Percentiles rank a stretch among this genome's conserved stretches.
phyloP scores from a whole-genome alignment of 768 basidiomycete genomes.

The Termitomyces sp. region DNA sequence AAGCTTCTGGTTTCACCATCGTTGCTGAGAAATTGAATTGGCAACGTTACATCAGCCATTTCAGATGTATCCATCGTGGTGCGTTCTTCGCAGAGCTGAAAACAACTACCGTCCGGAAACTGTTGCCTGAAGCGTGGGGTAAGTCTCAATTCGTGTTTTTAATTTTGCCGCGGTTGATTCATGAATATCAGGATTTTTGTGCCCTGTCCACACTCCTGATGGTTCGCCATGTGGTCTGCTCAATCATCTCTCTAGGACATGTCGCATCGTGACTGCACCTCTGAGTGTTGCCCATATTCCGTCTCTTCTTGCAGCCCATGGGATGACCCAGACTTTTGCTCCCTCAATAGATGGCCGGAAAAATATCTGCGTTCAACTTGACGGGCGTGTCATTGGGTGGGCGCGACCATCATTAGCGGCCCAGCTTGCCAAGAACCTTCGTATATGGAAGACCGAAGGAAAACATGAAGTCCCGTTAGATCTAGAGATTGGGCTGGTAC shows the following conservation, averaged over 20 bases:
- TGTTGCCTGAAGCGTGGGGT: conserved; percentile 99
- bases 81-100: conserved; percentile 99
- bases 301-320: conserved; percentile 74
- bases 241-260: conserved; percentile 93
- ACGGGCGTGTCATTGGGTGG: conserved; percentile 95
- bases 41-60: conserved; percentile 97
- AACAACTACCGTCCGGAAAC: conserved; percentile 94
- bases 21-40: conserved; percentile 99
- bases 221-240: conserved; percentile 96
- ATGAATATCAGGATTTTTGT: conserved; percentile 73
- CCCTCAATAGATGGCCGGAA: conserved; percentile 75
- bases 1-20: conserved; percentile 98
- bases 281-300: conserved; percentile 79
- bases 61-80: conserved; percentile 97
- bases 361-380: conserved; percentile 90
- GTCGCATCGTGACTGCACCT: conserved; percentile 81
- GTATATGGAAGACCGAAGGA: conserved; percentile 94
- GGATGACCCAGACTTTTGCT: conserved; percentile 91
- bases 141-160: conserved; percentile 16
- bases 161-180: not conserved
- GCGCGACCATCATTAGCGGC: conserved; percentile 69
- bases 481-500: conserved; percentile 91
- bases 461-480: conserved; percentile 81
- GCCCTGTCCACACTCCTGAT: conserved; percentile 98
- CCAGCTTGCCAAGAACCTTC: conserved; percentile 79